These are phyloP conservation scores for Vigna hirtella DNA, from an alignment of 306 rosid genomes.

Conservation along the genomic window DNA sequence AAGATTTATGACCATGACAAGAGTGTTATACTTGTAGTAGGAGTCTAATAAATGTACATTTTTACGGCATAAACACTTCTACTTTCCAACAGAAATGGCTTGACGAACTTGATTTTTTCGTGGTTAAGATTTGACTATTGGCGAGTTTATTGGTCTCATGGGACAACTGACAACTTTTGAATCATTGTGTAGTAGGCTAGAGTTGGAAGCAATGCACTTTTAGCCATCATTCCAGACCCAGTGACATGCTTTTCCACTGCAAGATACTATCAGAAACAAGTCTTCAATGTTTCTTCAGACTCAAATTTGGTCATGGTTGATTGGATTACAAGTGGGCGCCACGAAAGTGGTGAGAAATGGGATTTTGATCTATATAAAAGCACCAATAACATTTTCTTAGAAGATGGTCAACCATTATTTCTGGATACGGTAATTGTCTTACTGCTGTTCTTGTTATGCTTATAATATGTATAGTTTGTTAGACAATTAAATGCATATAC, in stretches of 20 bases:
- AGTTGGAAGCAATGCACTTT: slow-evolving; percentile 76
- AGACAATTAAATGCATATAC: neutral
- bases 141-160: slow-evolving; percentile 38
- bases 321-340: slow-evolving; percentile 98
- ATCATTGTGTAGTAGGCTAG: slow-evolving; percentile 73
- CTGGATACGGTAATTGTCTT: slow-evolving; percentile 72
- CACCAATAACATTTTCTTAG: slow-evolving; percentile 73
- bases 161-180: slow-evolving; percentile 47
- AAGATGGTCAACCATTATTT: slow-evolving; percentile 80
- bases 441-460: slow-evolving; percentile 14
- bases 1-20: slow-evolving; percentile 28
- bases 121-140: slow-evolving; percentile 2
- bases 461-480: neutral
- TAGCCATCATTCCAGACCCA: slow-evolving; percentile 91
- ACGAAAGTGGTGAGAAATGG: slow-evolving; percentile 93
- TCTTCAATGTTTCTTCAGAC: slow-evolving; percentile 62
- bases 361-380: slow-evolving; percentile 85
- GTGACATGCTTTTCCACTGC: slow-evolving; percentile 98
- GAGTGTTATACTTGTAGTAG: neutral
- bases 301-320: slow-evolving; percentile 91
- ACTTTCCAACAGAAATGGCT: slow-evolving; percentile 25
- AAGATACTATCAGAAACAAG: slow-evolving; percentile 89
- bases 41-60: slow-evolving; percentile 17
- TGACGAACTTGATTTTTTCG: neutral
- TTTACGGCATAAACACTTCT: slow-evolving; percentile 15